A percentile compares a stretch with the other conserved stretches of the same genome.
Evolutionary conservation across 495 filamentous ascomycete genomes (phyloP).

Genomic region (Penicillium canescens): DNA sequence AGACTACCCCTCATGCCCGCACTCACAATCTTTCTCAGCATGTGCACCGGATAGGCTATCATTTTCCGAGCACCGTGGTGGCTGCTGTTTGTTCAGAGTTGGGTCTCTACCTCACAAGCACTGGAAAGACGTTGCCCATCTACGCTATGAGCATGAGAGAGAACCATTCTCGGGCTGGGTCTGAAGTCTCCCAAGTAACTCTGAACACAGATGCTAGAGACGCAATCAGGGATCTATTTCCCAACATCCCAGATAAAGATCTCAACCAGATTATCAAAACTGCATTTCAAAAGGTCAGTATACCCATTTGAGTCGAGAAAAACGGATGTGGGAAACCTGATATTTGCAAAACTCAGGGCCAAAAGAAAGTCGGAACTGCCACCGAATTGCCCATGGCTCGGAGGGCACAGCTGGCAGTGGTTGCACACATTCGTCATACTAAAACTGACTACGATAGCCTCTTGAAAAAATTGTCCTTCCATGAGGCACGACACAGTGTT

Average conservation of each 20-base stretch:
- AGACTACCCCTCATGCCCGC: slow-evolving; percentile 48
- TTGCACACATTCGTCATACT: slow-evolving; percentile 81
- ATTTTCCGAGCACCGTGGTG: slow-evolving; percentile 63
- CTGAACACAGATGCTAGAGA: slow-evolving; percentile 72
- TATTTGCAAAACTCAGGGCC: slow-evolving; percentile 36
- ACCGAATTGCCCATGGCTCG: slow-evolving; percentile 65
- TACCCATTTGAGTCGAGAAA: slow-evolving; percentile 9
- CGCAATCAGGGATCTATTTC: slow-evolving; percentile 79
- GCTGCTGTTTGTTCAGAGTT: slow-evolving; percentile 51
- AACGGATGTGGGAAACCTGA: slow-evolving; percentile 18
- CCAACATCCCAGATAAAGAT: slow-evolving; percentile 78
- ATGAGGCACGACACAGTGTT: slow-evolving; percentile 68
- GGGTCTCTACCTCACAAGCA: slow-evolving; percentile 40
- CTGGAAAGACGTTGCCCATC: slow-evolving; percentile 44
- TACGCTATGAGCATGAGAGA: slow-evolving; percentile 19
- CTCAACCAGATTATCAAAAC: slow-evolving; percentile 73
- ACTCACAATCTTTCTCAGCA: slow-evolving; percentile 62
- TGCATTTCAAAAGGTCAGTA: slow-evolving; percentile 78
- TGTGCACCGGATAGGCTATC: slow-evolving; percentile 77
- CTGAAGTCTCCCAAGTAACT: slow-evolving; percentile 54
- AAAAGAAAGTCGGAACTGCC: slow-evolving; percentile 68
- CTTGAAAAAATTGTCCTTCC: slow-evolving; percentile 61
- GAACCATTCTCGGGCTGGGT: slow-evolving; percentile 18
- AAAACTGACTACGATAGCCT: slow-evolving; percentile 87
- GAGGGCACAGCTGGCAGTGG: slow-evolving; percentile 78